These are phyloP conservation scores for Seminavis robusta DNA, from an alignment of 108 stramenopile species.

Conservation along the genomic window DNA sequence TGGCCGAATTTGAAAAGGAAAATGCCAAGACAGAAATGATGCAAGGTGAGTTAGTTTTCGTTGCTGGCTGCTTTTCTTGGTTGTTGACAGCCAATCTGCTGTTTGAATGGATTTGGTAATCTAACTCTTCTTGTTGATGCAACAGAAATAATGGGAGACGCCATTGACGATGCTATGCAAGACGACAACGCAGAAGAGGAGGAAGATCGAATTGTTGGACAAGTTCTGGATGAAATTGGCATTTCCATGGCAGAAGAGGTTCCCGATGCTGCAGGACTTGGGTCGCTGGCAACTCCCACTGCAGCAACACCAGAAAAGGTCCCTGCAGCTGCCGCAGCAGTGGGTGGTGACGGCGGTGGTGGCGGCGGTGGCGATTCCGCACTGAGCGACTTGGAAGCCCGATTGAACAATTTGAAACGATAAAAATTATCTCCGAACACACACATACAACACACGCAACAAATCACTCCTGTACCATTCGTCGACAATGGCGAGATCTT, in stretches of 20 bases:
- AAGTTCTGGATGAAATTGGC: conserved; percentile 91
- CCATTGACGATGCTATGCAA: conserved; percentile 91
- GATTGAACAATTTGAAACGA: conserved; percentile 87
- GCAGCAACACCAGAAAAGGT: conserved; percentile 35
- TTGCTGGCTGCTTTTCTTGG: too few species aligned
- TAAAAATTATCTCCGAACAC: conserved; percentile 14
- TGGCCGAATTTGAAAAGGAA: conserved; percentile 94
- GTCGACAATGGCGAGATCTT: not conserved
- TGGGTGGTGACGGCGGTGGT: too few species aligned
- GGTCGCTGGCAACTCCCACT: conserved; percentile 21
- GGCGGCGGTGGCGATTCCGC: conserved; percentile 57
- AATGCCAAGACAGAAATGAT: conserved; percentile 94
- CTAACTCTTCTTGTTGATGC: too few species aligned
- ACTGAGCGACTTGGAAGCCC: conserved; percentile 76
- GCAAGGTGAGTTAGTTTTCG: too few species aligned
- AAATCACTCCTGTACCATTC: not conserved
- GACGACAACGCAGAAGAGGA: conserved; percentile 91
- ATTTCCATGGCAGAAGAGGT: conserved; percentile 75
- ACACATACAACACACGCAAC: not conserved
- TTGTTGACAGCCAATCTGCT: too few species aligned
- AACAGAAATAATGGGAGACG: conserved; percentile 97
- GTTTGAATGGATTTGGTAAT: too few species aligned
- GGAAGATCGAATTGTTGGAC: conserved; percentile 84
- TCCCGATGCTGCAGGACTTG: conserved; percentile 65
- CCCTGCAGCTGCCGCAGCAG: conserved; percentile 28